A percentile compares a stretch with the other conserved stretches of the same genome.
These are phyloP conservation scores for Alternaria longipes DNA, from an alignment of 2,329 filamentous ascomycete species.

Conservation along the genomic window DNA sequence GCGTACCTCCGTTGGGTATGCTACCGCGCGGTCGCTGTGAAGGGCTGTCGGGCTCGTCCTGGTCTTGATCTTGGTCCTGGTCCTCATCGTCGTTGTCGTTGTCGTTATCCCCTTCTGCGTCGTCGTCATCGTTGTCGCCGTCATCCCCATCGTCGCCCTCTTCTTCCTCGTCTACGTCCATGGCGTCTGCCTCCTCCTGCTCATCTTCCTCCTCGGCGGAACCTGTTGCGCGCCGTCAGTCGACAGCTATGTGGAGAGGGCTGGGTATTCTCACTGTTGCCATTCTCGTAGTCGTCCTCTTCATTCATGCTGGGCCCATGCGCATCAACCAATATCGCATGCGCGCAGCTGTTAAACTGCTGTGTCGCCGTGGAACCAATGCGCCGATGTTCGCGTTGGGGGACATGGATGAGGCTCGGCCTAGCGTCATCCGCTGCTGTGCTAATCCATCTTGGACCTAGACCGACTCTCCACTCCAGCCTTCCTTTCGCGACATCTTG, in stretches of 20 bases:
- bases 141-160: conserved; percentile 57
- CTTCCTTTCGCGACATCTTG: background rate
- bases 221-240: conserved; percentile 28
- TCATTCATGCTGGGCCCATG: conserved; percentile 49
- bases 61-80: conserved; percentile 50
- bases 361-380: conserved; percentile 10
- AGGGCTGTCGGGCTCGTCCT: conserved; percentile 58
- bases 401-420: conserved; percentile 20
- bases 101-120: conserved; percentile 53
- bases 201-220: conserved; percentile 42
- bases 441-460: background rate
- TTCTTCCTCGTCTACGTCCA: conserved; percentile 39
- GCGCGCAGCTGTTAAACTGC: background rate
- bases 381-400: conserved; percentile 14
- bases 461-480: background rate
- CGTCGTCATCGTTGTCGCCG: conserved; percentile 54
- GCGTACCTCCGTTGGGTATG: conserved; percentile 41
- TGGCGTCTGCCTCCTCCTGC: conserved; percentile 51
- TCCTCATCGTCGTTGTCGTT: conserved; percentile 52
- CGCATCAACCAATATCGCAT: background rate
- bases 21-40: conserved; percentile 45
- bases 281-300: conserved; percentile 58
- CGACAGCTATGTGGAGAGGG: background rate
- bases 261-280: conserved; percentile 39
- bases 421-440: conserved; percentile 13